phyloP scores from a whole-genome alignment of 176 grass and related monocot genomes.

The Zizania latifolia region DNA sequence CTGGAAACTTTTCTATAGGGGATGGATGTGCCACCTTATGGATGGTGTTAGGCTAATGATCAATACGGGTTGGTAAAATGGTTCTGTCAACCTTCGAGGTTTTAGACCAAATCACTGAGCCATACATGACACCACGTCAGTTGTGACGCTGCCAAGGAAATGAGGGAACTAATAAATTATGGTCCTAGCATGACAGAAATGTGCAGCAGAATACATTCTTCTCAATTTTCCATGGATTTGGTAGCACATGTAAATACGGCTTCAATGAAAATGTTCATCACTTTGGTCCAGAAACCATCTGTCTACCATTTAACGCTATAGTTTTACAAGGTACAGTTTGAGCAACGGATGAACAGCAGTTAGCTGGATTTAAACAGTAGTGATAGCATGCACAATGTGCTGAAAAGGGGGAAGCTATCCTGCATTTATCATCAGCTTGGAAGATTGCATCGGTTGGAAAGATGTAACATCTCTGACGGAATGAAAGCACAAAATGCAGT shows the following conservation, averaged over 20 bases:
- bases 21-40: slow-evolving; percentile 4
- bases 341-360: not conserved
- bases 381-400: not conserved
- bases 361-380: not conserved
- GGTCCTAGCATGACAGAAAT: slow-evolving; percentile 5
- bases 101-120: not conserved
- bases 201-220: not conserved
- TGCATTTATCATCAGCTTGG: not conserved
- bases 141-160: not conserved
- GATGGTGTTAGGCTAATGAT: not conserved
- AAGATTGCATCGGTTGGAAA: not conserved
- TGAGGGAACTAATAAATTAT: not conserved
- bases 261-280: not conserved
- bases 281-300: not conserved
- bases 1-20: not conserved
- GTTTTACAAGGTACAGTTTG: not conserved
- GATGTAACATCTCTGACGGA: slow-evolving; percentile 10
- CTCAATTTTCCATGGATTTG: not conserved
- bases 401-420: not conserved
- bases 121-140: not conserved
- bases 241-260: not conserved
- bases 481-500: not conserved
- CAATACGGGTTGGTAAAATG: slow-evolving; percentile 15
- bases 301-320: not conserved
- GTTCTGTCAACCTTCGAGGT: slow-evolving; percentile 14